These are phyloP conservation scores for Cyanidiococcus yangmingshanensis DNA, from an alignment of 23 red algal species.

Conservation along the genomic window DNA sequence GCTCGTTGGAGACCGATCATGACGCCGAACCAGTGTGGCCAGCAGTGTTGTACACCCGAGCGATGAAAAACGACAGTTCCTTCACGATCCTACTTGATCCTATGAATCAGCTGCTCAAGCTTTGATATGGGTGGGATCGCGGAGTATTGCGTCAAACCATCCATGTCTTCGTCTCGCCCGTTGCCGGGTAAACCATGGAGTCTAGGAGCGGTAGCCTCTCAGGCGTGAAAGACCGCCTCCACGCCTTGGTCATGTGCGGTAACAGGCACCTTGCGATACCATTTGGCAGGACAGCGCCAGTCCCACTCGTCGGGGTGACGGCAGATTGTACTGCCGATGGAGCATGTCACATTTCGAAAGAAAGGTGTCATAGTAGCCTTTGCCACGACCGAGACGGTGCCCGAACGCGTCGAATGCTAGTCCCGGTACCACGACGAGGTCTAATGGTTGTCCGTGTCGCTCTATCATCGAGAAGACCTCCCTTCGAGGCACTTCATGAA, in stretches of 20 bases:
- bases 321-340: background rate
- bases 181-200: background rate
- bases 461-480: conserved; percentile 17
- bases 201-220: background rate
- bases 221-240: conserved; percentile 12
- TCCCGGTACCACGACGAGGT: conserved; percentile 83
- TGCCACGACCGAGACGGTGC: conserved; percentile 73
- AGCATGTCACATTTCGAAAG: conserved; percentile 18
- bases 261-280: background rate
- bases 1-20: too few relatives aligned
- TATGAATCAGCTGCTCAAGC: too few relatives aligned
- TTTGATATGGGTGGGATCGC: too few relatives aligned
- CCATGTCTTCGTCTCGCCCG: too few relatives aligned
- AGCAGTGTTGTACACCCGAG: too few relatives aligned
- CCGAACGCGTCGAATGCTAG: conserved; percentile 76
- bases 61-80: too few relatives aligned
- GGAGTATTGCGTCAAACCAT: too few relatives aligned
- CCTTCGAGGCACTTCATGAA: background rate
- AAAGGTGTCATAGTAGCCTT: conserved; percentile 80
- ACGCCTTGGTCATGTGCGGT: background rate
- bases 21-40: too few relatives aligned
- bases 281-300: background rate
- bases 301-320: background rate
- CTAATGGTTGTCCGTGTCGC: conserved; percentile 32
- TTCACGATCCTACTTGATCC: too few relatives aligned